phyloP scores from a whole-genome alignment of 2,329 filamentous ascomycete species.

The Myrmaecium sp. region DNA sequence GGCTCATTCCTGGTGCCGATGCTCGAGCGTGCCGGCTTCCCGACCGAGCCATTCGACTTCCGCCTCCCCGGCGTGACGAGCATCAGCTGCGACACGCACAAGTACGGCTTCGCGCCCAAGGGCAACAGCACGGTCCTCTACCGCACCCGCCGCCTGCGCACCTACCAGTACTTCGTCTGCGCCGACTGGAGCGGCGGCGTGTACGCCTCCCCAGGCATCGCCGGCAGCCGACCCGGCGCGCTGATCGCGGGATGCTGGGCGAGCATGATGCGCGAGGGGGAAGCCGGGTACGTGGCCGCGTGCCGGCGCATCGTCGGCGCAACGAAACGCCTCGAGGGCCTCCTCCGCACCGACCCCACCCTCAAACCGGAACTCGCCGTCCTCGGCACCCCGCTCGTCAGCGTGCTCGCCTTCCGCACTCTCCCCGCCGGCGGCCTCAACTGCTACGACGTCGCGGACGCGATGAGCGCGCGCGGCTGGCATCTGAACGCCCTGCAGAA shows the following conservation, averaged over 20 bases:
- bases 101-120: conserved; percentile 97
- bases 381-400: conserved; percentile 72
- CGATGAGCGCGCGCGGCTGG: conserved; percentile 72
- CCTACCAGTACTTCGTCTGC: conserved; percentile 91
- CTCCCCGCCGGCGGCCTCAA: conserved; percentile 70
- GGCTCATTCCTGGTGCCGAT: conserved; percentile 90
- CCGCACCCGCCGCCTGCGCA: conserved; percentile 58
- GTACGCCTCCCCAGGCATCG: conserved; percentile 83
- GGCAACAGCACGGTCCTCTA: conserved; percentile 91
- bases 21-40: conserved; percentile 85
- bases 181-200: conserved; percentile 93
- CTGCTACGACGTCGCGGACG: conserved; percentile 88
- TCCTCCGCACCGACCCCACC: conserved; percentile 51
- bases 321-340: conserved; percentile 61
- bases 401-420: conserved; percentile 77
- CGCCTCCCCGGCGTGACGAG: conserved; percentile 82
- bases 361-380: conserved; percentile 60
- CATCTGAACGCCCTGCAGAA: conserved; percentile 88
- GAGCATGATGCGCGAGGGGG: conserved; percentile 73
- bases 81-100: conserved; percentile 95
- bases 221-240: conserved; percentile 80
- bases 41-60: conserved; percentile 81
- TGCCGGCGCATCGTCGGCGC: conserved; percentile 79
- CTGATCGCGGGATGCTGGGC: conserved; percentile 95
- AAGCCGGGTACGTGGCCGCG: conserved; percentile 71